Evolutionary conservation across 306 rosid genomes (phyloP).

Genomic region (Corylus heterophylla): DNA sequence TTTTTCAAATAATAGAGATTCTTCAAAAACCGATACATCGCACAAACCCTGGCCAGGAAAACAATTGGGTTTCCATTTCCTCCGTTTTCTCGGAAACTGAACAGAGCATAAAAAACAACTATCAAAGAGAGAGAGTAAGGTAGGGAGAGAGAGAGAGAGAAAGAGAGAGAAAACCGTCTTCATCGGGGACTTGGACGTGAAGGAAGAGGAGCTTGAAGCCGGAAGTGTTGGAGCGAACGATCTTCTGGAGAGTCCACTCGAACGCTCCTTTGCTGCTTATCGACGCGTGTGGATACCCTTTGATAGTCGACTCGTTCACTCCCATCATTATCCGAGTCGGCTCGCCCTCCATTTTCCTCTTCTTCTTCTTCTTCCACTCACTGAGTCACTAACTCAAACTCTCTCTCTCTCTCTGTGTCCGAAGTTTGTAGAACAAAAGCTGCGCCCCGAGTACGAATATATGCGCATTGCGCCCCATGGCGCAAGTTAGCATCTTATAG

Average conservation of each 20-base stretch:
- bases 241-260: constrained; percentile 83
- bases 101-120: background rate
- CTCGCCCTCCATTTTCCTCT: constrained; percentile 33
- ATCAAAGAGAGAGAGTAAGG: constrained; percentile 16
- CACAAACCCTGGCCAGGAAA: background rate
- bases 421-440: constrained; percentile 13
- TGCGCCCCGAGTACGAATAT: background rate
- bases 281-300: constrained; percentile 85
- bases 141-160: constrained; percentile 28
- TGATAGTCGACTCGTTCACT: constrained; percentile 87
- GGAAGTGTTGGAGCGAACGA: constrained; percentile 62
- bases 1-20: background rate
- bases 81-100: constrained; percentile 27
- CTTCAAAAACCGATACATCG: background rate
- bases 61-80: background rate
- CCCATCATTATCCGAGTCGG: constrained; percentile 76
- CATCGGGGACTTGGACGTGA: constrained; percentile 89
- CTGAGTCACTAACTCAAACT: background rate
- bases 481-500: background rate
- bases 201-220: constrained; percentile 76
- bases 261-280: constrained; percentile 90
- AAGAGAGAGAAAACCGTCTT: constrained; percentile 63
- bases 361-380: background rate
- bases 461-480: background rate
- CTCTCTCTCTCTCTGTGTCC: background rate